Percentiles rank a stretch among this genome's conserved stretches.
Conservation (phyloP, 2,329 filamentous ascomycete genomes). For the Colletotrichum limetticola region DNA sequence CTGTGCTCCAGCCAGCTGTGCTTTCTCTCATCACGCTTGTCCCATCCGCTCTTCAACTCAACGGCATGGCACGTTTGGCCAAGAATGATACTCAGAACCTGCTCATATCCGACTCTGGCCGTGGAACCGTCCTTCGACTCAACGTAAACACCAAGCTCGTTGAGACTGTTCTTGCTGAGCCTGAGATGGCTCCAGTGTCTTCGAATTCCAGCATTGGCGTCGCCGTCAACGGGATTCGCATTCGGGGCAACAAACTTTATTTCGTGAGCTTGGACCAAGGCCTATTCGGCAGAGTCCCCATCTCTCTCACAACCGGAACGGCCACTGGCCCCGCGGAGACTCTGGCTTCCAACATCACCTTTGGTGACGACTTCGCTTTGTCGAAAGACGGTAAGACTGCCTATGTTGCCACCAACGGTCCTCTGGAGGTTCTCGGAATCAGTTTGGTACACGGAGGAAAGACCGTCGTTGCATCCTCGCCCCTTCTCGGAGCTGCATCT, state of each 20-base stretch:
- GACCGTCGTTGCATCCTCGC: not conserved
- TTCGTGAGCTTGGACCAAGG: slow-evolving; percentile 24
- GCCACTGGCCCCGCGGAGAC: not conserved
- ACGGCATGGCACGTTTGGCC: slow-evolving; percentile 38
- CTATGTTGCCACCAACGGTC: slow-evolving; percentile 16
- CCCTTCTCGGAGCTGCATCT: not conserved
- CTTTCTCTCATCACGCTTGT: slow-evolving; percentile 27
- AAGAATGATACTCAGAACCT: slow-evolving; percentile 31
- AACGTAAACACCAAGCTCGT: slow-evolving; percentile 32
- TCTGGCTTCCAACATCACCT: slow-evolving; percentile 3
- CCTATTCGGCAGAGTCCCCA: not conserved
- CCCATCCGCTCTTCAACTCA: slow-evolving; percentile 33
- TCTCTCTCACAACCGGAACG: not conserved
- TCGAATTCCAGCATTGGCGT: not conserved
- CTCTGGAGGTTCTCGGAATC: not conserved
- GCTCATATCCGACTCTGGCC: slow-evolving; percentile 37
- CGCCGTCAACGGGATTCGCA: slow-evolving; percentile 9
- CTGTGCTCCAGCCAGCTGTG: not conserved
- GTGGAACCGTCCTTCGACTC: slow-evolving; percentile 33
- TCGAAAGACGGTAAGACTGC: slow-evolving; percentile 12
- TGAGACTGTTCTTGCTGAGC: slow-evolving; percentile 34
- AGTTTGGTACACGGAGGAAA: not conserved
- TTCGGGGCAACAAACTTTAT: slow-evolving; percentile 1
- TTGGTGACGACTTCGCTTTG: slow-evolving; percentile 24
- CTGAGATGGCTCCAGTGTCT: slow-evolving; percentile 5